Conservation (phyloP, 1,284 basidiomycete species). For the Erythrobasidium hasegawianum region DNA sequence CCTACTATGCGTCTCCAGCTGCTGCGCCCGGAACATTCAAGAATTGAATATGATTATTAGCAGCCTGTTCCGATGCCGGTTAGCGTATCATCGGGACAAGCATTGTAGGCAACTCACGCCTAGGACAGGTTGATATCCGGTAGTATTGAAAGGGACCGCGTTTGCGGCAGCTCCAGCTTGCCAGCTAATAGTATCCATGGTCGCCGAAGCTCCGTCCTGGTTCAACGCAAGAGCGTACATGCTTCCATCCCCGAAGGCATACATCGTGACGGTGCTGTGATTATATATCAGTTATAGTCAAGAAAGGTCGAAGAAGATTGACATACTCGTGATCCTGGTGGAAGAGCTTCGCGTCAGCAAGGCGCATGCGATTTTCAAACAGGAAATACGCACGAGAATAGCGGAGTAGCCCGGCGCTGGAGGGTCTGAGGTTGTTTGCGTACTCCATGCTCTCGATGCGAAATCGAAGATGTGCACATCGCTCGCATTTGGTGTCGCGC, state of each 20-base stretch:
- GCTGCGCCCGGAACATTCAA: conserved; percentile 13
- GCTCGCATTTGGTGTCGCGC: conserved; percentile 8
- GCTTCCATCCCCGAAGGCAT: conserved; percentile 20
- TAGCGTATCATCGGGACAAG: neutral
- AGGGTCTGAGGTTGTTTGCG: conserved; percentile 4
- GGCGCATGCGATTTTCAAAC: neutral
- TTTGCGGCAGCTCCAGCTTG: conserved; percentile 6
- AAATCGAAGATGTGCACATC: conserved; percentile 25
- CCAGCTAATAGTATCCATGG: conserved; percentile 13
- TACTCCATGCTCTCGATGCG: conserved; percentile 9
- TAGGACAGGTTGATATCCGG: conserved; percentile 23
- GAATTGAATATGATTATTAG: conserved; percentile 35
- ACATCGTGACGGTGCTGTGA: conserved; percentile 21
- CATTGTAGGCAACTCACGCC: conserved; percentile 8
- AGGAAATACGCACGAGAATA: conserved; percentile 21
- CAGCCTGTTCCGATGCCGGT: neutral
- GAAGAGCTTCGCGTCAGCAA: neutral
- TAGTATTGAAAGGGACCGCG: conserved; percentile 14
- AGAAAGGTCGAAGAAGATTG: neutral
- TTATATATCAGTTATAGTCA: too few relatives aligned
- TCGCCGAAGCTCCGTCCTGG: conserved; percentile 7
- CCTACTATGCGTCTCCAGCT: conserved; percentile 8
- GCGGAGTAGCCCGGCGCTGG: conserved; percentile 7
- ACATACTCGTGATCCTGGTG: conserved; percentile 33
- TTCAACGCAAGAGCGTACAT: conserved; percentile 23